A percentile compares a stretch with the other conserved stretches of the same genome.
phyloP scores from a whole-genome alignment of 108 stramenopile species.

The Fragilariopsis cylindrus region DNA sequence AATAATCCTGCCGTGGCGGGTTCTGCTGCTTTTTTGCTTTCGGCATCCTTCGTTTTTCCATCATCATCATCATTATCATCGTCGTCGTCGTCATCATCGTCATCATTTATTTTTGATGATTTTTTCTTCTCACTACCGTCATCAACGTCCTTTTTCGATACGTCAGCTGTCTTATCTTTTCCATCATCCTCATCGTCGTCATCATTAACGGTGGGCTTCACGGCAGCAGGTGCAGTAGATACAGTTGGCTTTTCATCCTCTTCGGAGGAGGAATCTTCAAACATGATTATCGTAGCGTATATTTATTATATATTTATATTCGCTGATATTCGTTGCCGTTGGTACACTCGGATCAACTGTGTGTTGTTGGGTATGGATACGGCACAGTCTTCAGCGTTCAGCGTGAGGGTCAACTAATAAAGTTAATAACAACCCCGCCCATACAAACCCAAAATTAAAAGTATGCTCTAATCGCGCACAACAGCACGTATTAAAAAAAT shows the following conservation, averaged over 20 bases:
- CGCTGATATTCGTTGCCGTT: no score
- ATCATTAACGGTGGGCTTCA: not conserved
- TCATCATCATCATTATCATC: constrained; percentile 12
- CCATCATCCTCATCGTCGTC: constrained; percentile 13
- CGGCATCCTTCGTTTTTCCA: constrained; percentile 3
- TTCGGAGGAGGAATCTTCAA: constrained; percentile 36
- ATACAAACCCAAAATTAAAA: no score
- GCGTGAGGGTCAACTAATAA: no score
- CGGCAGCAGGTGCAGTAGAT: not conserved
- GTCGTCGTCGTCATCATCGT: constrained; percentile 12
- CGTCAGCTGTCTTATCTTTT: constrained; percentile 6
- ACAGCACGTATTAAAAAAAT: no score
- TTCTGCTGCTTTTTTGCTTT: constrained; percentile 21
- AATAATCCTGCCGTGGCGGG: constrained; percentile 22
- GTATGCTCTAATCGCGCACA: no score
- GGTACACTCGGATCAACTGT: no score
- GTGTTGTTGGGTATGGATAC: no score
- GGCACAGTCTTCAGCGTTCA: no score
- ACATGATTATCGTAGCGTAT: constrained; percentile 3
- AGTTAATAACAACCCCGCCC: no score
- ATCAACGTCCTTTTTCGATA: not conserved
- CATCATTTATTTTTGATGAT: not conserved
- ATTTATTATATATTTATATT: no score
- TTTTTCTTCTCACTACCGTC: constrained; percentile 11
- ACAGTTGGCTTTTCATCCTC: constrained; percentile 12